Evolutionary conservation across 2,329 filamentous ascomycete genomes (phyloP).

Genomic region (Leptographium procerum): DNA sequence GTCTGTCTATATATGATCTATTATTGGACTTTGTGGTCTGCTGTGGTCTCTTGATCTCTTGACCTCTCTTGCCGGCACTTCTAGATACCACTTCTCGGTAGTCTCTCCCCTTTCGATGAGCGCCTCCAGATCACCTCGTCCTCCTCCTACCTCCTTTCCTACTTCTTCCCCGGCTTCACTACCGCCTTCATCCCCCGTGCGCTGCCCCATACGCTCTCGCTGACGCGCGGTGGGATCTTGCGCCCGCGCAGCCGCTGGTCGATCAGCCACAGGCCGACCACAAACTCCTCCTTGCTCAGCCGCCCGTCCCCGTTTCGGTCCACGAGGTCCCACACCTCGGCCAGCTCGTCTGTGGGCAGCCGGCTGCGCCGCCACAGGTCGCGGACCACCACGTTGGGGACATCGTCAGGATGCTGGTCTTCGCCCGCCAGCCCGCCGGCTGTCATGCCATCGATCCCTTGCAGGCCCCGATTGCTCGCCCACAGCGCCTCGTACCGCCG

Average conservation of each 20-base stretch:
- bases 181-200: conserved; percentile 33
- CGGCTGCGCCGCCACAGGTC: conserved; percentile 68
- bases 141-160: too few species aligned
- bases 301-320: conserved; percentile 43
- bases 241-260: conserved; percentile 70
- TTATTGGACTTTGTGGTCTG: too few species aligned
- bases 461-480: conserved; percentile 64
- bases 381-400: conserved; percentile 56
- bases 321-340: conserved; percentile 68
- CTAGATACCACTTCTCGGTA: too few species aligned
- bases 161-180: background rate
- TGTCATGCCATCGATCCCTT: conserved; percentile 1
- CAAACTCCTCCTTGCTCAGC: conserved; percentile 60
- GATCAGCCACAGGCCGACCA: conserved; percentile 73
- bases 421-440: conserved; percentile 13
- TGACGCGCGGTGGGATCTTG: conserved; percentile 62
- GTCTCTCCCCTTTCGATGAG: background rate
- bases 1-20: background rate
- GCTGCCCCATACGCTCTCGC: conserved; percentile 66
- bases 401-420: conserved; percentile 35
- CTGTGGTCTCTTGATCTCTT: too few species aligned
- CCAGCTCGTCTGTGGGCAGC: conserved; percentile 55
- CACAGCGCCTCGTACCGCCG: conserved; percentile 76
- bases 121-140: too few species aligned
- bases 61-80: too few species aligned